Evolutionary conservation across 1,284 basidiomycete genomes (phyloP).

Genomic region (Anthracocystis panici-leucophaei): DNA sequence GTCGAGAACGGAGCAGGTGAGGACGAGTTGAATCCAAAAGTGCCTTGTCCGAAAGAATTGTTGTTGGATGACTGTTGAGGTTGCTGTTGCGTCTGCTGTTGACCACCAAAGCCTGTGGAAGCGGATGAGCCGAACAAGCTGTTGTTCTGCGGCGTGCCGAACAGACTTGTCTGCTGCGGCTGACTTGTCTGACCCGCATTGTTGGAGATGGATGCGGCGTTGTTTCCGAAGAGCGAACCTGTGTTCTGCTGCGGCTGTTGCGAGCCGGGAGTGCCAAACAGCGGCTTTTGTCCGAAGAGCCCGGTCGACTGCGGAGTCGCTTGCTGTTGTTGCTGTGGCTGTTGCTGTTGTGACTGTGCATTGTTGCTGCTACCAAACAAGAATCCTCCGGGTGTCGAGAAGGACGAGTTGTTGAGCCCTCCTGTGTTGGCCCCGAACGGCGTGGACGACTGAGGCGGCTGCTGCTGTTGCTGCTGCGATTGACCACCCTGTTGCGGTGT

Average conservation of each 20-base stretch:
- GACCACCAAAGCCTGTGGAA: slow-evolving; percentile 19
- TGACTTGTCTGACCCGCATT: slow-evolving; percentile 14
- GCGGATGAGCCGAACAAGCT: slow-evolving; percentile 25
- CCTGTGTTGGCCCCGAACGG: slow-evolving; percentile 28
- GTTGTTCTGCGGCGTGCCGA: slow-evolving; percentile 39
- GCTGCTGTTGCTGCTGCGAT: slow-evolving; percentile 28
- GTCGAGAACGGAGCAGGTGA: slow-evolving; percentile 32
- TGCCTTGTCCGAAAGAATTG: slow-evolving; percentile 23
- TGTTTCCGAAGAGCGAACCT: slow-evolving; percentile 31
- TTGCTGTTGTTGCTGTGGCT: slow-evolving; percentile 31
- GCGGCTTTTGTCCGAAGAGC: slow-evolving; percentile 45
- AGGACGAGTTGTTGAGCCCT: slow-evolving; percentile 19
- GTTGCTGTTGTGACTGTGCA: slow-evolving; percentile 10
- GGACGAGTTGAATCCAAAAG: slow-evolving; percentile 22
- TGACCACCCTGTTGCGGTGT: slow-evolving; percentile 35
- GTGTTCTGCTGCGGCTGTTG: slow-evolving; percentile 35
- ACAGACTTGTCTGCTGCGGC: slow-evolving; percentile 21
- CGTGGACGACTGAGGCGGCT: slow-evolving; percentile 36
- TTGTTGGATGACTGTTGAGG: slow-evolving; percentile 14
- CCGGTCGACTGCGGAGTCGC: slow-evolving; percentile 21
- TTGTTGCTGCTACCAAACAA: slow-evolving; percentile 44
- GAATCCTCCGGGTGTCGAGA: slow-evolving; percentile 36
- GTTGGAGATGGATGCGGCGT: slow-evolving; percentile 13
- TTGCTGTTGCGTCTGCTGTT: slow-evolving; percentile 16
- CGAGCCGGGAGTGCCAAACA: slow-evolving; percentile 47